Evolutionary conservation across 176 grass and related monocot genomes (phyloP).

Genomic region (Ampelocalamus luodianensis): DNA sequence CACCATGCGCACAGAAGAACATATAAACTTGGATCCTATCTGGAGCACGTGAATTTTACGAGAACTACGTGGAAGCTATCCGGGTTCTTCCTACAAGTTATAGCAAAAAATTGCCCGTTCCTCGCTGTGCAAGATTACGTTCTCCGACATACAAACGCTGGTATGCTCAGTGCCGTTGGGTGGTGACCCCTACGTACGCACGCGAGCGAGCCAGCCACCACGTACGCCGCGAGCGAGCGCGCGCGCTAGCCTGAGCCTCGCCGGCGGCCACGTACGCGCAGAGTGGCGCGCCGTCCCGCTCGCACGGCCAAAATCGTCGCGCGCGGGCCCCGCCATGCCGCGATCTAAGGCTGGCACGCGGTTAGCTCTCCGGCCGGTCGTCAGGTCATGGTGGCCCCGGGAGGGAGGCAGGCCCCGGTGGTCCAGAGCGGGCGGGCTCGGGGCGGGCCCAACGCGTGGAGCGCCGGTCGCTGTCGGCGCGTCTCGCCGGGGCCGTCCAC

Average conservation of each 20-base stretch:
- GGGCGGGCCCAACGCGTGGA: neutral
- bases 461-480: constrained; percentile 21
- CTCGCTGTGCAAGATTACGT: neutral
- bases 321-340: neutral
- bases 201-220: neutral
- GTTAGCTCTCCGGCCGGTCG: neutral
- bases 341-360: neutral
- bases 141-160: no score
- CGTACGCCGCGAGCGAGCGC: neutral
- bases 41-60: neutral
- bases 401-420: constrained; percentile 1
- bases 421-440: neutral
- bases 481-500: neutral
- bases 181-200: neutral
- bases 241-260: neutral
- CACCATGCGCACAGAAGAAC: neutral
- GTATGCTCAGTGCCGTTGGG: neutral
- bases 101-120: no score
- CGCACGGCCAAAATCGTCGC: neutral
- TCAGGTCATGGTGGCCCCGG: constrained; percentile 1
- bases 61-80: no score
- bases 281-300: neutral
- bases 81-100: no score
- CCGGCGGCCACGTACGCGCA: neutral
- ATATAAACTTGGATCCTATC: neutral